A percentile compares a stretch with the other conserved stretches of the same genome.
Evolutionary conservation across 192 early-diverging fungal species (phyloP).

Genomic region (Piromyces sp.): DNA sequence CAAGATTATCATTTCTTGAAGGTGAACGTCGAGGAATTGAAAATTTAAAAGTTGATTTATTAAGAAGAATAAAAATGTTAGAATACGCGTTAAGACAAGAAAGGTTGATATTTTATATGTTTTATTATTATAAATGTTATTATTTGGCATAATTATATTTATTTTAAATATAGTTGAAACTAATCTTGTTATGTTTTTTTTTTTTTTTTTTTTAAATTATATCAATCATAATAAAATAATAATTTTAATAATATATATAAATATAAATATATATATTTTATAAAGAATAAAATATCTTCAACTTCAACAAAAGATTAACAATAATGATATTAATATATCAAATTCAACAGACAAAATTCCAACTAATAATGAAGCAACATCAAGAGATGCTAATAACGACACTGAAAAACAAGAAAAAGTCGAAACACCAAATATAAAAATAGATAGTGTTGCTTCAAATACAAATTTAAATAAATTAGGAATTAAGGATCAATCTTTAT

Average conservation of each 20-base stretch:
- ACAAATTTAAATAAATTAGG: neutral
- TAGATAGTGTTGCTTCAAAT: neutral
- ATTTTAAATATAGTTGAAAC: too few species aligned
- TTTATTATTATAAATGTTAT: too few species aligned
- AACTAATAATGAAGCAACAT: neutral
- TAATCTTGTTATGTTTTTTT: too few species aligned
- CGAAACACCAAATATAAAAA: neutral
- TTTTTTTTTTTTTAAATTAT: too few species aligned
- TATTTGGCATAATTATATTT: too few species aligned
- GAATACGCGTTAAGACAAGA: constrained; percentile 62
- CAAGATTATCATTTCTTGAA: constrained; percentile 53
- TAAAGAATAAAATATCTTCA: constrained; percentile 1
- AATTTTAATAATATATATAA: too few species aligned
- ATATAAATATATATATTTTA: neutral
- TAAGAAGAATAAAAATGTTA: constrained; percentile 68
- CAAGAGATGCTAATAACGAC: neutral
- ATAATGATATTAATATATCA: neutral
- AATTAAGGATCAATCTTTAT: neutral
- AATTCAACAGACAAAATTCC: neutral
- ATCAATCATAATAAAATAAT: too few species aligned
- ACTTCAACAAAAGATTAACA: constrained; percentile 32
- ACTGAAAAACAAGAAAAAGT: neutral
- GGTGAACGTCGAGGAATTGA: constrained; percentile 62
- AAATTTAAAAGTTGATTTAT: constrained; percentile 50
- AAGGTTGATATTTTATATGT: constrained; percentile 25